These are phyloP conservation scores for Dendrostoma leiphaemia DNA, from an alignment of 2,329 filamentous ascomycete genomes.

Conservation along the genomic window DNA sequence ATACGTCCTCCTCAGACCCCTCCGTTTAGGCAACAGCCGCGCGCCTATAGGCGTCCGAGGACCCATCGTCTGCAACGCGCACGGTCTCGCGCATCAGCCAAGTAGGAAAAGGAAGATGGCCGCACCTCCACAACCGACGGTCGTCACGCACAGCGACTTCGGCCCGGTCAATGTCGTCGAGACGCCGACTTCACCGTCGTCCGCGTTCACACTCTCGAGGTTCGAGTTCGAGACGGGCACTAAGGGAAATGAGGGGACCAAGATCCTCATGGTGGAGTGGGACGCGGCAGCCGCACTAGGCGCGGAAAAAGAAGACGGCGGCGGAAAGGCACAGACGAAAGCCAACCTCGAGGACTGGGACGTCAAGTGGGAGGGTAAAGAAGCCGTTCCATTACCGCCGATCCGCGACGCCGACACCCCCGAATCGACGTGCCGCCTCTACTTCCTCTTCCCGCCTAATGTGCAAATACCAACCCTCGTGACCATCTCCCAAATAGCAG, in stretches of 20 bases:
- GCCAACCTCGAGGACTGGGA: conserved; percentile 54
- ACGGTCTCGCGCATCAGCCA: neutral
- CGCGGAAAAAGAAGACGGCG: neutral
- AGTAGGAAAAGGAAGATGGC: too few species aligned
- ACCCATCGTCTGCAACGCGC: conserved; percentile 5
- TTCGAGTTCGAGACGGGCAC: conserved; percentile 79
- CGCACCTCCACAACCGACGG: conserved; percentile 10
- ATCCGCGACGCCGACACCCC: conserved; percentile 53
- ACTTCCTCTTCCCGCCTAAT: conserved; percentile 76
- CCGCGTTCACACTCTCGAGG: conserved; percentile 63
- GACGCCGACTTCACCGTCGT: conserved; percentile 44
- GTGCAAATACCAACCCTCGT: conserved; percentile 70
- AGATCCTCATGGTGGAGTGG: conserved; percentile 94
- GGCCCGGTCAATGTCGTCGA: conserved; percentile 29
- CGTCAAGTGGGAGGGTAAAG: conserved; percentile 81
- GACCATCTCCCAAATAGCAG: conserved; percentile 51
- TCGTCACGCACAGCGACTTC: conserved; percentile 9
- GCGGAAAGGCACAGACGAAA: neutral
- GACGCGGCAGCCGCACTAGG: conserved; percentile 39
- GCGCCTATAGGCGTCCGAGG: conserved; percentile 13
- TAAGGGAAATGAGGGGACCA: conserved; percentile 78
- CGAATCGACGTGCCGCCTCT: conserved; percentile 60
- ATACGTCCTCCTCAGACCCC: neutral
- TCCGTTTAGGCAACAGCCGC: conserved; percentile 8
- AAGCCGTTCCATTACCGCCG: conserved; percentile 57